Percentiles rank a stretch among this genome's conserved stretches.
Evolutionary conservation across 2,329 filamentous ascomycete species (phyloP).

Genomic region (Colletotrichum australisinense): DNA sequence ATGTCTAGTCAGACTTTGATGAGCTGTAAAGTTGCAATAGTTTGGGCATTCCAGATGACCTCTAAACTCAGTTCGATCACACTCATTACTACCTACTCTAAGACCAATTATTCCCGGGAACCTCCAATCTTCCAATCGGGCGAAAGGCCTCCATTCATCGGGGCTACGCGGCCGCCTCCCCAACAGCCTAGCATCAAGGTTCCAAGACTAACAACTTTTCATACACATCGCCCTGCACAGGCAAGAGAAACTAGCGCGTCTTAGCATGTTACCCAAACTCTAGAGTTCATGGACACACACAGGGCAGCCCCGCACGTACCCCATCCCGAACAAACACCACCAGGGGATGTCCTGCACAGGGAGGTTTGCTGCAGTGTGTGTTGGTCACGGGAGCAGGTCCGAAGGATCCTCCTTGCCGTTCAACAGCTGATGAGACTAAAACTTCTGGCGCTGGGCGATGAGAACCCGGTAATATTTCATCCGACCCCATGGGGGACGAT

Average conservation of each 20-base stretch:
- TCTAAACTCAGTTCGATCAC: not conserved
- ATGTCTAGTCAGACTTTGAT: too few species aligned
- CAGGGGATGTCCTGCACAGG: constrained; percentile 7
- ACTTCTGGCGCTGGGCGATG: not conserved
- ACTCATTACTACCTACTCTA: too few species aligned
- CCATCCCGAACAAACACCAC: not conserved
- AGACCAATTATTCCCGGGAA: not conserved
- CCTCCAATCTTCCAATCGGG: not conserved
- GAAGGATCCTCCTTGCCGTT: constrained; percentile 9
- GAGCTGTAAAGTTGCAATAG: not conserved
- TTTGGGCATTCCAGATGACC: not conserved
- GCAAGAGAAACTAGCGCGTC: constrained; percentile 1
- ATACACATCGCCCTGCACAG: constrained; percentile 11
- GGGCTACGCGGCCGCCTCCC: not conserved
- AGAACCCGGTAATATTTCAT: not conserved
- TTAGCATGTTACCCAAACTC: not conserved
- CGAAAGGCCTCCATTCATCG: not conserved
- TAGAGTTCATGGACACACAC: constrained; percentile 14
- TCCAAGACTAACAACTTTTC: not conserved
- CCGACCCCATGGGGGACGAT: constrained; percentile 9
- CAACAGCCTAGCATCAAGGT: not conserved
- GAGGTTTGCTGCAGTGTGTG: not conserved
- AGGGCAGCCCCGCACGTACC: constrained; percentile 16
- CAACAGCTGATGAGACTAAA: constrained; percentile 4
- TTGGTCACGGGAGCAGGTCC: constrained; percentile 10